Base-by-base conservation (phyloP, 2,329 filamentous ascomycete genomes). In the Claviceps pusilla region DNA sequence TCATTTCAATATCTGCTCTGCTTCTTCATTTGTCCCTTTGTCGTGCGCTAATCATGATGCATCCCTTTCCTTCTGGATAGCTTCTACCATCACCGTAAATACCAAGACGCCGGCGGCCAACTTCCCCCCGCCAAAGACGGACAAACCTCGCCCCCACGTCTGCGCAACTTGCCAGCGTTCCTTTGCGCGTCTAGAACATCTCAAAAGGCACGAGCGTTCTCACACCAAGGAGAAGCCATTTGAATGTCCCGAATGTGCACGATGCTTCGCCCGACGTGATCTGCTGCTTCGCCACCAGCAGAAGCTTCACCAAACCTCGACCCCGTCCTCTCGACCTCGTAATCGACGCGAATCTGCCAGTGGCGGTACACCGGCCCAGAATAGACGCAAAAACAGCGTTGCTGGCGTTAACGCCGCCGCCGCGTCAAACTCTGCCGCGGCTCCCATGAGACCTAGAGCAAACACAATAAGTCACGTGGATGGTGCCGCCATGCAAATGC, bases 221-320 rank as follows among this genome's bases (percentile, higher is more conserved):
- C 90, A 96, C 68, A 96, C 90, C 48, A 96, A 98, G 69, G 90
- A 98, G 73, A 98, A 98, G 75, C 93, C 93, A 1, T 98, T 98
- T 63, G 89, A 96, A 70, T 98, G 93, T 64, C 88, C 89, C 33
- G 89, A 97, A 69, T 98, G 93, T 70, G 80, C 88, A 42, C 76
- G 93, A 71, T 97, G 93, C 72, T 98, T 98, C 71, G 93, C 93
- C 57, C 83, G 93, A 57, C 83, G 93, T 60, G 93, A 98, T 69
- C 72, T 98, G 61, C 78, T 98, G 54, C 75, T 98, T 60, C 83
- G 93, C 56, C 93, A 98, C 71, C 93, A 98, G 76, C 93, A 98
- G 76, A 98, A 98, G 76, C 79, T 98, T 50, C 93, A 98, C 68
- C 89, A 95, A 77, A 89, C 89, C 31, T 87, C 88, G 12, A 89